Base-by-base conservation (phyloP, 2,329 filamentous ascomycete genomes). In the Blumeria graminis region DNA sequence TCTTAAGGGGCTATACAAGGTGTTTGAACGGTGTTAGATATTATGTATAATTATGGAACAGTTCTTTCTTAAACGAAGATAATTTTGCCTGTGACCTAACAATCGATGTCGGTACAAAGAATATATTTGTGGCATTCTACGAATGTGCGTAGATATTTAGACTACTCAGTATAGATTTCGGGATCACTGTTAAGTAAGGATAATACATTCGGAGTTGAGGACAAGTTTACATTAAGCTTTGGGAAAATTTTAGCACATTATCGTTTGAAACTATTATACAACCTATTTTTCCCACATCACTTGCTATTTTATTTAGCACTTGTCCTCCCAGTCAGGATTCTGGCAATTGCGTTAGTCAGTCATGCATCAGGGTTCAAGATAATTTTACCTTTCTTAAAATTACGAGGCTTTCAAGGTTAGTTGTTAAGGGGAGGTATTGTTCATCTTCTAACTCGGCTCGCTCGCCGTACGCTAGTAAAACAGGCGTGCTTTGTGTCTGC, bases 401-500 rank as follows among this genome's bases (percentile, higher is more conserved):
- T 57, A 95, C 90, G 65, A 98, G 75, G 35, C 92, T 92, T 72
- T 98, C 92, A 60, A 98, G 75, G 56, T 82, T 94, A 72, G 81
- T 92, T 68, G 82, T 93, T 66, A 98, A 72, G 69, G 84, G 86
- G 61, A 96, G 82, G 69, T 96, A 98, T 72, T 98, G 82, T 72
- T 98, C 92, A 65, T 98, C 92, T 70, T 98, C 92, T 55, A 98
- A 74, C 74, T 98, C 92, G 9, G 92, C 92, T 64, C 93, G 78
- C 74, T 98, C 92, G 34, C 93, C 92, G 66, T 94, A 84, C n/a
- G 86, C 83, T 64, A 98, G 73, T 58, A 98, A 74, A 51, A 98
- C 92, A 0, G 92, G 92, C n/a, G 92, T 98, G 72, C 86, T 95
- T 74, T 98, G 92, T 62, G 92, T 98, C 71, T 98, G 92, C 92